Evolutionary conservation across 2,329 filamentous ascomycete genomes (phyloP), one percentile per base, ranked within the genome.

Genomic region (Torrubiella hemipterigena): DNA sequence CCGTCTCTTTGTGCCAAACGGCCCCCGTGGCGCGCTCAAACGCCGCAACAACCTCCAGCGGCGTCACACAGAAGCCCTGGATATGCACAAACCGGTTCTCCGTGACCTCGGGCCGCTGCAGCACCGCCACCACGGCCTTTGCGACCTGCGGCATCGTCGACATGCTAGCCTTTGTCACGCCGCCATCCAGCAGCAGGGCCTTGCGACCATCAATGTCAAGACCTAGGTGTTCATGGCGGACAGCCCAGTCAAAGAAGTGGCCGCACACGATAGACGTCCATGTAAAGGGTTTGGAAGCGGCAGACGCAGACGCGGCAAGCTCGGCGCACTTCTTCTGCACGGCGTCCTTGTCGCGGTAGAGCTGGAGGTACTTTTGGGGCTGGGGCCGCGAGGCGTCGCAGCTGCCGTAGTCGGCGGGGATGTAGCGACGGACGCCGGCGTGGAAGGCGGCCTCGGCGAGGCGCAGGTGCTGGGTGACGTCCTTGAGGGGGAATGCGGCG

Each of bases 341-440:
- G 7, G 40, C 32, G 9, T 47, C 44, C 44, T 56, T 56, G 31
- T 52, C 50, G 10, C 51, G 46, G 33, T 56, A 57, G 1, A 57
- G 42, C 33, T 46, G 44, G 14, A 57, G 36, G 3, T 51, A 36
- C 15, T 45, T 42, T 36, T 48, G 50, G 0, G 51, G 45, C 40
- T 60, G 50, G 17, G 51, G 51, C n/a, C 42, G 47, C 26, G 46
- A 42, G 2, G 54, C 51, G 36, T 57, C 54, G 30, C 52, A 56
- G 38, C 49, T 46, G 20, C 58, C 59, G 36, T 66, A 80, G 41
- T 80, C 74, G 11, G 68, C 67, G 3, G 74, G 73, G 24, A 80
- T 58, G 53, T 75, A 76, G 17, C 72, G 63, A 40, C 69, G 62
- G 3, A 80, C 71, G 15, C 73, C 71, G 5, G 72, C 73, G 6